A percentile compares a stretch with the other conserved stretches of the same genome.
Evolutionary conservation across 75 land plant genomes (phyloP).

Genomic region (Picea glauca): DNA sequence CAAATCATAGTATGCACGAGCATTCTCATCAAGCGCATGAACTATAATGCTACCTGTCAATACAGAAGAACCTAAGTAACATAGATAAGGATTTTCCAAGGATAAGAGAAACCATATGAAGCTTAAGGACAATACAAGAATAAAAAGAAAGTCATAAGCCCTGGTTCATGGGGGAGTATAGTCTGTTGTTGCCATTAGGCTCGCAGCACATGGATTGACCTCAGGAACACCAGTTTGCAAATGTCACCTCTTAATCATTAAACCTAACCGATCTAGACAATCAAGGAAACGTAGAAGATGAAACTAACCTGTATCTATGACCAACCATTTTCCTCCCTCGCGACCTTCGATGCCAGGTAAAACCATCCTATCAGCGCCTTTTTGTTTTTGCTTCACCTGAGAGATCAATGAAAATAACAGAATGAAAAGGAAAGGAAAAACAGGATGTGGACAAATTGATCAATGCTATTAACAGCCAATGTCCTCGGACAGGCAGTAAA

Average conservation of each 20-base stretch:
- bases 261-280: neutral
- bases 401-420: constrained; percentile 4
- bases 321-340: constrained; percentile 84
- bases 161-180: neutral
- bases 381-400: constrained; percentile 66
- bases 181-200: neutral
- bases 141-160: neutral
- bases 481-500: too few relatives aligned
- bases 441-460: neutral
- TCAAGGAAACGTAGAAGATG: neutral
- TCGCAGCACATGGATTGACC: neutral
- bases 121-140: constrained; percentile 7
- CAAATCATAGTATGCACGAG: constrained; percentile 76
- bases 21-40: constrained; percentile 88
- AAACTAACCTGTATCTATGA: constrained; percentile 76
- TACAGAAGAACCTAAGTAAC: constrained; percentile 2
- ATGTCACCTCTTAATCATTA: neutral
- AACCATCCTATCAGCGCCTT: constrained; percentile 40
- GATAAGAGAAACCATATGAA: neutral
- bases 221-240: neutral
- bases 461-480: neutral
- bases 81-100: neutral
- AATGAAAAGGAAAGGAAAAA: neutral
- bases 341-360: constrained; percentile 84
- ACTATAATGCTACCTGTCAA: constrained; percentile 65